Evolutionary conservation across 768 basidiomycete genomes (phyloP), one percentile per base, ranked within the genome.

Genomic region (Suillus spraguei): DNA sequence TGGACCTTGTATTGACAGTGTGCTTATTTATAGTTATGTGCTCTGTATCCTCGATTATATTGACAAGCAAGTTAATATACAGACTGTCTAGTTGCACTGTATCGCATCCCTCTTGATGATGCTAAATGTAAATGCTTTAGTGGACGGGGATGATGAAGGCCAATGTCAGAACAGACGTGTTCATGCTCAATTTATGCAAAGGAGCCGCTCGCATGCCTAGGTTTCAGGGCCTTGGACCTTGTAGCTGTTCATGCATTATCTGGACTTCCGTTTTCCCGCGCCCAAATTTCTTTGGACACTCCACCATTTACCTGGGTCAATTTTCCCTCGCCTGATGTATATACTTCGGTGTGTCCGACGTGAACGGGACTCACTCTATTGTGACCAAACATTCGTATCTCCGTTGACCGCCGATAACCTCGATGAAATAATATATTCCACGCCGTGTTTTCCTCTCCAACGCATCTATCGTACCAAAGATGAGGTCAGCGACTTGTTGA

Each of bases 381-480:
- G 94, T 36, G 95, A 97, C 71, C 83, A 82, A 75, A 94, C 94
- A 1, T 94, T 91, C 76, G 79, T 85, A 0, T 90, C 88, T n/a
- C 87, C 92, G 2, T 80, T 97, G 35, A 81, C 84, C 13, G 79
- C 77, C 60, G 82, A 83, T 36, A 88, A 97, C 59, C 80, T 98
- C 17, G 66, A 72, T 20, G 81, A 86, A 28, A 86, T 98, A 54
- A 73, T 98, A 44, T 78, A 82, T 8, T 73, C 74, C n/a, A 94
- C 94, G 0, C 94, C 95, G 1, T 94, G 90, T 98, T 66, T 97
- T 98, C 74, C 75, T 99, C 36, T 97, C 96, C 14, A 93, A 90
- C 64, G 80, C 91, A 6, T 90, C 91, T 0, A 67, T 98, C 44
- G 16, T n/a, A 47, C 47, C 87, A 4, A 82, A 82, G 49, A 81